Evolutionary conservation across 2,329 filamentous ascomycete genomes (phyloP).

Genomic region (Ramularia collo-cygni): DNA sequence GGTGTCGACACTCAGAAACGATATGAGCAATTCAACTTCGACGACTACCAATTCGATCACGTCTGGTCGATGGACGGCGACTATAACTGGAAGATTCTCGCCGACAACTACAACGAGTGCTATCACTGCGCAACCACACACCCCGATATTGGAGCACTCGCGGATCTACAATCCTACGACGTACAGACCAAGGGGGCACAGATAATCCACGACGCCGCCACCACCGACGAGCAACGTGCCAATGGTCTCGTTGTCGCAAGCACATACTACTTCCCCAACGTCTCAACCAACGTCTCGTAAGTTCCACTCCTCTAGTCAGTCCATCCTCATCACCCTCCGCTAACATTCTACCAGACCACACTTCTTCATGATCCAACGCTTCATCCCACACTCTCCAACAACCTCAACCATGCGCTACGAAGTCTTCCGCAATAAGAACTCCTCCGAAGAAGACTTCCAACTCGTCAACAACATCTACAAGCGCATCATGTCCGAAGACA

Average conservation of each 20-base stretch:
- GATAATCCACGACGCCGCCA: constrained; percentile 44
- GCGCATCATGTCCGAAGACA: constrained; percentile 59
- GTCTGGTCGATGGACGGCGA: constrained; percentile 51
- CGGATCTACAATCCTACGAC: constrained; percentile 50
- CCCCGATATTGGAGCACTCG: constrained; percentile 51
- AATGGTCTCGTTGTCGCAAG: constrained; percentile 41
- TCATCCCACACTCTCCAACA: constrained; percentile 49
- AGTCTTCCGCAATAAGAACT: constrained; percentile 55
- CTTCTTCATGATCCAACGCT: constrained; percentile 59
- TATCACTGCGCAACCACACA: constrained; percentile 57
- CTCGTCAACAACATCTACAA: constrained; percentile 55
- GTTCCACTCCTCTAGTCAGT: constrained; percentile 17
- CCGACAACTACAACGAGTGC: constrained; percentile 61
- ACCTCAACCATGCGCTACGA: constrained; percentile 55
- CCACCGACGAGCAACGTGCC: constrained; percentile 44
- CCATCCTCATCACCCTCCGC: constrained; percentile 4
- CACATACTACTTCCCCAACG: constrained; percentile 48
- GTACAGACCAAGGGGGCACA: constrained; percentile 44
- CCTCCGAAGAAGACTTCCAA: constrained; percentile 52
- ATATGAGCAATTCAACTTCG: constrained; percentile 43
- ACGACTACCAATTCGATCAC: constrained; percentile 52
- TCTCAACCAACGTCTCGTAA: constrained; percentile 47
- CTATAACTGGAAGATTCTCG: constrained; percentile 56
- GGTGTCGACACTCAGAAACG: constrained; percentile 42
- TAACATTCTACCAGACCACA: constrained; percentile 39